These are phyloP conservation scores for Globisporangium yorkense DNA, from an alignment of 352 stramenopile genomes.

Conservation along the genomic window DNA sequence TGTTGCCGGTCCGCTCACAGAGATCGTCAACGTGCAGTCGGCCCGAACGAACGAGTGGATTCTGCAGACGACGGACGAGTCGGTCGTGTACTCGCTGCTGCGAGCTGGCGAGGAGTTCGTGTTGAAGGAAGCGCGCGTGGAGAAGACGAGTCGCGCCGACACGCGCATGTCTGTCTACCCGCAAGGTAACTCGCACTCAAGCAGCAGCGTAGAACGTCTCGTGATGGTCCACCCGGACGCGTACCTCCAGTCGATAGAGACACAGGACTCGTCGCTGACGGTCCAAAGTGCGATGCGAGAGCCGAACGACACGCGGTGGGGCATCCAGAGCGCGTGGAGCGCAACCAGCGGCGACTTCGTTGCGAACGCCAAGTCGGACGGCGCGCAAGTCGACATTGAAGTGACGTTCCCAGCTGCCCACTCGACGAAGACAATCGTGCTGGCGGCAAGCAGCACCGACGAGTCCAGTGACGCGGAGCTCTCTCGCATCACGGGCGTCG, in stretches of 20 bases:
- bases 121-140: constrained; percentile 22
- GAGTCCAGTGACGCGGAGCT: constrained; percentile 1
- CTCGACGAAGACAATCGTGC: constrained; percentile 37
- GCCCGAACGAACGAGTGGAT: constrained; percentile 39
- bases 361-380: constrained; percentile 19
- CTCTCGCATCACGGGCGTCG: constrained; percentile 31
- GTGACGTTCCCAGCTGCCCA: constrained; percentile 21
- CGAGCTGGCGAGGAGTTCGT: constrained; percentile 21
- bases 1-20: constrained; percentile 3
- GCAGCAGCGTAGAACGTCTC: neutral
- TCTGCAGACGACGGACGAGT: constrained; percentile 34
- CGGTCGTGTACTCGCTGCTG: constrained; percentile 25
- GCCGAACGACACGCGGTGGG: constrained; percentile 6
- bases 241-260: constrained; percentile 30
- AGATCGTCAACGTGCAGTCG: constrained; percentile 34
- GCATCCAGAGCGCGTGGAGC: constrained; percentile 24
- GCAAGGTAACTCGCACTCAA: neutral
- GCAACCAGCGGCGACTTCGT: constrained; percentile 14
- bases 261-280: constrained; percentile 1
- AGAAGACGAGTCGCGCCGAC: constrained; percentile 10
- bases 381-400: constrained; percentile 32
- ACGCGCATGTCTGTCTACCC: constrained; percentile 28
- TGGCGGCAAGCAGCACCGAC: constrained; percentile 11
- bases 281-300: constrained; percentile 22
- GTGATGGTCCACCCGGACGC: constrained; percentile 42